phyloP scores from a whole-genome alignment of 2,329 filamentous ascomycete genomes.

The Fusarium sterilihyphosum region DNA sequence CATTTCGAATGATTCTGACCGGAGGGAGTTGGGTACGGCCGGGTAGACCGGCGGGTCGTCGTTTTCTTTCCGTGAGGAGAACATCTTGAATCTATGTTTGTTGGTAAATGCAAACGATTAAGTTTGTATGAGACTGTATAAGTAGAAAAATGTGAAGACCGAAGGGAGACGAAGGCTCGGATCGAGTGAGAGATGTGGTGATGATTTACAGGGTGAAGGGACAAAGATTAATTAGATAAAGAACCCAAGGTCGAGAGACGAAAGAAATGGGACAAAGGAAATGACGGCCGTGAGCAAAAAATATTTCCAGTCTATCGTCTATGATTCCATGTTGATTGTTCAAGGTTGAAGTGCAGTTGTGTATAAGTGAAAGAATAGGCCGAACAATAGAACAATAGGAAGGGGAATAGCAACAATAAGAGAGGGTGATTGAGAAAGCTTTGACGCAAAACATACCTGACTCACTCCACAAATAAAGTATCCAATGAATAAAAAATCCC shows the following conservation, averaged over 20 bases:
- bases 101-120: slow-evolving; percentile 39
- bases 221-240: slow-evolving; percentile 30
- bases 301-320: slow-evolving; percentile 35
- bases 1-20: slow-evolving; percentile 51
- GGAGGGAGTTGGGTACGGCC: slow-evolving; percentile 51
- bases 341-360: slow-evolving; percentile 23
- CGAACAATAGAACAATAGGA: slow-evolving; percentile 32
- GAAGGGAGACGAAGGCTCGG: slow-evolving; percentile 5
- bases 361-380: slow-evolving; percentile 12
- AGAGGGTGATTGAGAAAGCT: slow-evolving; percentile 28
- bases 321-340: slow-evolving; percentile 41
- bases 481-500: slow-evolving; percentile 34
- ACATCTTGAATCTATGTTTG: slow-evolving; percentile 49
- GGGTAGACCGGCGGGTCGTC: slow-evolving; percentile 48
- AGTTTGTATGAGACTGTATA: slow-evolving; percentile 8
- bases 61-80: slow-evolving; percentile 48
- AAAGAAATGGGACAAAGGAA: slow-evolving; percentile 36
- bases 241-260: slow-evolving; percentile 13
- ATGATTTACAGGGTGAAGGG: slow-evolving; percentile 21
- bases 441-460: slow-evolving; percentile 29
- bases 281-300: slow-evolving; percentile 27
- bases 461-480: slow-evolving; percentile 35
- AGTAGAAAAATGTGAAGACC: slow-evolving; percentile 12
- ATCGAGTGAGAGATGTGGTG: not conserved
- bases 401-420: slow-evolving; percentile 42